A percentile compares a stretch with the other conserved stretches of the same genome.
phyloP scores from a whole-genome alignment of 495 filamentous ascomycete genomes.

The Hypomontagnella monticulosa region DNA sequence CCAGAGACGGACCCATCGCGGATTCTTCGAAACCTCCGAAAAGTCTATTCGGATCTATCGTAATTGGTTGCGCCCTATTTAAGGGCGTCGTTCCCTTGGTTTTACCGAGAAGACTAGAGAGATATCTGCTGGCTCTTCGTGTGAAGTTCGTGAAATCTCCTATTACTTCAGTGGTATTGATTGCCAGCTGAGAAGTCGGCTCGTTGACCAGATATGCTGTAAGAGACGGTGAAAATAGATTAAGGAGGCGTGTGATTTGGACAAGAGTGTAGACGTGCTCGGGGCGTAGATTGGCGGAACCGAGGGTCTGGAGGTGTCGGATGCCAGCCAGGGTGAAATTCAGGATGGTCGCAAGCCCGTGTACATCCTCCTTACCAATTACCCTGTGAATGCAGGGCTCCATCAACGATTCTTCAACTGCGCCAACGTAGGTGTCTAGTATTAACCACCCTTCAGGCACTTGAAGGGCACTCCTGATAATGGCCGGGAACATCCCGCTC shows the following conservation, averaged over 20 bases:
- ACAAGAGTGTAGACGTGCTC: conserved; percentile 33
- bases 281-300: conserved; percentile 3
- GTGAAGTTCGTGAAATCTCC: conserved; percentile 37
- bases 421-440: conserved; percentile 51
- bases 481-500: conserved; percentile 54
- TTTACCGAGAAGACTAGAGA: conserved; percentile 22
- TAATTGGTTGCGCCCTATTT: not conserved
- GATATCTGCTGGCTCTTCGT: conserved; percentile 22
- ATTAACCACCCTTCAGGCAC: conserved; percentile 46
- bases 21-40: conserved; percentile 23
- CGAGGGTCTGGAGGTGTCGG: conserved; percentile 15
- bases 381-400: conserved; percentile 40
- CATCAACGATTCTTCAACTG: conserved; percentile 42
- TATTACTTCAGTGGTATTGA: conserved; percentile 14
- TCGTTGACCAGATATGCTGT: conserved; percentile 42
- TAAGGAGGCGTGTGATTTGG: conserved; percentile 32
- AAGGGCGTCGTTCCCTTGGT: not conserved
- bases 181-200: conserved; percentile 23
- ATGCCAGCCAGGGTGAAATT: conserved; percentile 22
- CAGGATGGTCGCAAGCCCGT: conserved; percentile 36
- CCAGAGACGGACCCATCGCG: not conserved
- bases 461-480: conserved; percentile 43
- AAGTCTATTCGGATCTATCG: conserved; percentile 19
- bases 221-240: conserved; percentile 40
- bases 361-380: conserved; percentile 39